phyloP scores from a whole-genome alignment of 2,329 filamentous ascomycete genomes.

The Alternaria brassicicola region DNA sequence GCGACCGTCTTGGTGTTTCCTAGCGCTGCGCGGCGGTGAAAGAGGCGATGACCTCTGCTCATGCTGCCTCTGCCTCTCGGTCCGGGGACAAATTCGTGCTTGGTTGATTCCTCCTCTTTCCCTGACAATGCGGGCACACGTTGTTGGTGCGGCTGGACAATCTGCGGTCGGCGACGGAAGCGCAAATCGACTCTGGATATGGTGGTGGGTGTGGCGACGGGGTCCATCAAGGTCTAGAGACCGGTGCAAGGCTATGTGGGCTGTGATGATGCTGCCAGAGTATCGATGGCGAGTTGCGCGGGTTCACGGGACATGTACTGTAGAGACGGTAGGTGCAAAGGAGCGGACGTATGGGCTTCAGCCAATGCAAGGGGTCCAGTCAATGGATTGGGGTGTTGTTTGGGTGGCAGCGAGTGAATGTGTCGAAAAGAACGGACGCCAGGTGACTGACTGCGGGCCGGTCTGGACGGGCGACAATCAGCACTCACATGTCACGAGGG shows the following conservation, averaged over 20 bases:
- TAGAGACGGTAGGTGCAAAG: constrained; percentile 42
- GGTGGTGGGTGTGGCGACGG: constrained; percentile 22
- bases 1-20: constrained; percentile 29
- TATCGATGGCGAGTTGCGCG: constrained; percentile 28
- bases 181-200: constrained; percentile 36
- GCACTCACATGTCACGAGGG: constrained; percentile 23
- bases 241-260: constrained; percentile 20
- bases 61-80: constrained; percentile 34
- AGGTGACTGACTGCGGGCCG: constrained; percentile 45
- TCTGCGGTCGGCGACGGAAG: constrained; percentile 28
- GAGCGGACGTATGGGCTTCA: constrained; percentile 42
- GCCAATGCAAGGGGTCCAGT: constrained; percentile 40
- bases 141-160: constrained; percentile 14
- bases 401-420: constrained; percentile 33
- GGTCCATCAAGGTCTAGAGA: constrained; percentile 39
- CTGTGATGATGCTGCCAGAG: constrained; percentile 26
- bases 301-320: constrained; percentile 33
- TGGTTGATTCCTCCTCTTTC: constrained; percentile 17
- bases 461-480: constrained; percentile 34
- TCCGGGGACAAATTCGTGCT: constrained; percentile 20
- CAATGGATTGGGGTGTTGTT: constrained; percentile 38
- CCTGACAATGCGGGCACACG: constrained; percentile 3
- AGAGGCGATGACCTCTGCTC: constrained; percentile 40
- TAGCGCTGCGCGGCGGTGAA: constrained; percentile 41
- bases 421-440: constrained; percentile 53